A percentile compares a stretch with the other conserved stretches of the same genome.
These are phyloP conservation scores for Tetrahymena thermophila DNA, from an alignment of 73 alveolate species.

Conservation along the genomic window DNA sequence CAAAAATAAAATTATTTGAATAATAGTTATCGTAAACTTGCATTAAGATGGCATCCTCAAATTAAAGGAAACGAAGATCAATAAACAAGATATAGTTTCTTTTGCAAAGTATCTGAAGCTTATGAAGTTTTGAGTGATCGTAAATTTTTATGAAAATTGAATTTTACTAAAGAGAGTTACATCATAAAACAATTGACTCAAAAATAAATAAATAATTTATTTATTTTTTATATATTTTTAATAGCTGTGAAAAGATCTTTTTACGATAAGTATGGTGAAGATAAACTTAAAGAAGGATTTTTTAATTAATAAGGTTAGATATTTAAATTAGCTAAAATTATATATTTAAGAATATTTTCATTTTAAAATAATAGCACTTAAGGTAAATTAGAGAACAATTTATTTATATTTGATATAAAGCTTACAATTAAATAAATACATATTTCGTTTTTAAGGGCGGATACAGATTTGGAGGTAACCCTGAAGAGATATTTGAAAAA, in stretches of 20 bases:
- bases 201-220: too few species aligned
- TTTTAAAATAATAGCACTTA: constrained; percentile 1
- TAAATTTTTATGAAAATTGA: constrained; percentile 6
- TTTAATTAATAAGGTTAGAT: constrained; percentile 43
- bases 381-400: constrained; percentile 8
- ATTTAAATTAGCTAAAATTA: not conserved
- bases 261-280: constrained; percentile 87
- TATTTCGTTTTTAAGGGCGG: constrained; percentile 63
- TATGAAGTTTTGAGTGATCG: constrained; percentile 87
- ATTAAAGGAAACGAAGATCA: constrained; percentile 55
- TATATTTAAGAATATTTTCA: too few species aligned
- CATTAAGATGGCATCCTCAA: constrained; percentile 88
- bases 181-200: too few species aligned
- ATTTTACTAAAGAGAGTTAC: not conserved
- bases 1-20: not conserved
- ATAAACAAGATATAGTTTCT: constrained; percentile 64
- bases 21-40: constrained; percentile 46
- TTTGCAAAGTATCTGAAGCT: constrained; percentile 86
- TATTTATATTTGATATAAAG: not conserved
- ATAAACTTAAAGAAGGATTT: constrained; percentile 84
- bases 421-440: not conserved
- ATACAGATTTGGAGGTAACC: constrained; percentile 82
- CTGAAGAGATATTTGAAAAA: constrained; percentile 89
- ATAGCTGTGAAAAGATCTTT: constrained; percentile 52
- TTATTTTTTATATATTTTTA: not conserved